Evolutionary conservation across 73 alveolate genomes (phyloP), one percentile per base, ranked within the genome.

Genomic region (Paramecium tetraurelia): DNA sequence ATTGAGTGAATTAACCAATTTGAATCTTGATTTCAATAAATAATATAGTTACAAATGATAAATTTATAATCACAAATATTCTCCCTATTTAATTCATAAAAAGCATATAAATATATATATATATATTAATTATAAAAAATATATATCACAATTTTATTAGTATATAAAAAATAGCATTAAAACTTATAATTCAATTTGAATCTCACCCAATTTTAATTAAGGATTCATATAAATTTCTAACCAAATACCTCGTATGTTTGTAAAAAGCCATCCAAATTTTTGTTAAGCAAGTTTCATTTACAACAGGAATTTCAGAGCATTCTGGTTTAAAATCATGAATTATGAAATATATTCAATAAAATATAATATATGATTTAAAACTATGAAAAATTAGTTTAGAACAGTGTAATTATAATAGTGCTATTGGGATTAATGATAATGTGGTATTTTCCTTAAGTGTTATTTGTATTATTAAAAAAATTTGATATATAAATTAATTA

Each of bases 11-110:
- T 40, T 72, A 40, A 36, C 59, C 12, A 72, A 72, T 72, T 9
- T 38, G 59, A 58, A 72, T 38, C 86, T 72, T 72, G 86, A 72
- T 72, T 72, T 72, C 86, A 72, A 72, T 36, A 72, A 63, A 33
- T 63, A 36, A 72, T 72, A 72, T 72, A 72, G 86, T 72, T 72
- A 72, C 86, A 72, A 72, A 36, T 72, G 59, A 72, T 72, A 21
- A 35, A 72, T 16, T 72, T 36, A 31, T 63, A 63, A 27, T 31
- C 24, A 22, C 27, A 63, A 1, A 59, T 10, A 27, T 33, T 63
- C 84, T 63, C 84, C 11, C 50, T 33, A 63, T 27, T 63, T 31
- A 24, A 48, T 18, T 53, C 11, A 8, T 53, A 16, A 18, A 53
- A 53, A 18, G 18, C 1, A 53, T 53, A 53, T 53, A 46, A 10